Conservation (phyloP, 352 stramenopile species). For the Phytopythium vexans region DNA sequence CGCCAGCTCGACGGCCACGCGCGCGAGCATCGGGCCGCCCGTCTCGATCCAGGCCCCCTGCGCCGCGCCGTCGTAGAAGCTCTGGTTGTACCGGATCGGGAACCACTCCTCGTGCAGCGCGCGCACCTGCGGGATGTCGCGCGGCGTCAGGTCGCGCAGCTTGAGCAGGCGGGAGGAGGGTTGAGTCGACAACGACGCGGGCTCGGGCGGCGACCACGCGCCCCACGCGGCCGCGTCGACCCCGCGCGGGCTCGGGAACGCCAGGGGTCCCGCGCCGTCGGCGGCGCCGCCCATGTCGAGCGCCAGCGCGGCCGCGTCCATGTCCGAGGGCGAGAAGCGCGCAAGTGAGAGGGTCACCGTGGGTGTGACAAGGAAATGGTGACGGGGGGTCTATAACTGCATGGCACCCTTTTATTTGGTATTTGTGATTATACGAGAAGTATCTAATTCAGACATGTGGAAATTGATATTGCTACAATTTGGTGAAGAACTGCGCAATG, state of each 20-base stretch:
- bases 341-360: too few relatives aligned
- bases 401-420: not conserved
- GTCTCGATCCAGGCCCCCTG: constrained; percentile 86
- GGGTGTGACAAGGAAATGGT: too few relatives aligned
- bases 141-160: constrained; percentile 65
- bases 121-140: constrained; percentile 90
- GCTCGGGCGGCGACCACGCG: too few relatives aligned
- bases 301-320: not conserved
- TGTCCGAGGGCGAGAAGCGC: constrained; percentile 1
- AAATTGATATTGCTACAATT: constrained; percentile 34
- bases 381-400: too few relatives aligned
- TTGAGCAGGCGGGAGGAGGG: constrained; percentile 43
- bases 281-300: constrained; percentile 11
- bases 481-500: constrained; percentile 65
- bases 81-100: constrained; percentile 94
- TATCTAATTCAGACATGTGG: not conserved
- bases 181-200: not conserved
- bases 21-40: constrained; percentile 86
- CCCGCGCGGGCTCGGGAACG: too few relatives aligned
- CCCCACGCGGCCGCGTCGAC: too few relatives aligned
- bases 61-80: constrained; percentile 94
- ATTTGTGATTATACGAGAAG: not conserved
- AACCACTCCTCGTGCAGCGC: constrained; percentile 96
- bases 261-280: not conserved
- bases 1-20: constrained; percentile 67